These are phyloP conservation scores for Russula sp. DNA, from an alignment of 768 basidiomycete species.

Conservation along the genomic window DNA sequence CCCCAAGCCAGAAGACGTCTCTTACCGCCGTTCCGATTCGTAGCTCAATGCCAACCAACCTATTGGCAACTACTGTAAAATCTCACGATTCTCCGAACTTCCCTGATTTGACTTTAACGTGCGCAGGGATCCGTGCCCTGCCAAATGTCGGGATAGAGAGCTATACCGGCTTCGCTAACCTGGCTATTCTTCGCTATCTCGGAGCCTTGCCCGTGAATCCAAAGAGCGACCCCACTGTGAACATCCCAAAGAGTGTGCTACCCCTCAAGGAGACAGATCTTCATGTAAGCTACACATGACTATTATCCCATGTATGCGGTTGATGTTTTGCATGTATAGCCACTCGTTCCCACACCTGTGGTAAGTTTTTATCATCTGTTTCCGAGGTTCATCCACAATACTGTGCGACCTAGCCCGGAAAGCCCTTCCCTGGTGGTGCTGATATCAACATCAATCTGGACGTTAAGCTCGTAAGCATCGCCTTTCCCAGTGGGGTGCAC, in stretches of 20 bases:
- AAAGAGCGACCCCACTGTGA: not conserved
- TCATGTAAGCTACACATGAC: not conserved
- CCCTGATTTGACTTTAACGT: not conserved
- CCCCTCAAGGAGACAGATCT: slow-evolving; percentile 6
- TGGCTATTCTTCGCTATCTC: slow-evolving; percentile 22
- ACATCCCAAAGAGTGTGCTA: not conserved
- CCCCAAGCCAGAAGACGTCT: too few species aligned
- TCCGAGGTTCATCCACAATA: not conserved
- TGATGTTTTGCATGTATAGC: not conserved
- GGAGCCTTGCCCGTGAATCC: slow-evolving; percentile 14
- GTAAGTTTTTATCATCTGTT: not conserved
- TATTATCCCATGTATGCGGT: not conserved
- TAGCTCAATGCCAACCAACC: slow-evolving; percentile 25
- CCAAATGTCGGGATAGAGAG: not conserved
- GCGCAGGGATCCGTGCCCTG: slow-evolving; percentile 12
- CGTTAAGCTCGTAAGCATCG: not conserved
- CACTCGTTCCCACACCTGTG: not conserved
- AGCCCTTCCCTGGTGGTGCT: not conserved
- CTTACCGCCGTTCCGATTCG: not conserved
- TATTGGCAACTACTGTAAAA: slow-evolving; percentile 5
- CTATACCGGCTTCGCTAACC: slow-evolving; percentile 10
- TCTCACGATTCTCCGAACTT: not conserved
- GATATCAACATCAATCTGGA: not conserved
- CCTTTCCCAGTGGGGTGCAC: not conserved
- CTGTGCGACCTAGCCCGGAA: not conserved